Evolutionary conservation across 768 basidiomycete species (phyloP).

Genomic region (Calocybe cyanea): DNA sequence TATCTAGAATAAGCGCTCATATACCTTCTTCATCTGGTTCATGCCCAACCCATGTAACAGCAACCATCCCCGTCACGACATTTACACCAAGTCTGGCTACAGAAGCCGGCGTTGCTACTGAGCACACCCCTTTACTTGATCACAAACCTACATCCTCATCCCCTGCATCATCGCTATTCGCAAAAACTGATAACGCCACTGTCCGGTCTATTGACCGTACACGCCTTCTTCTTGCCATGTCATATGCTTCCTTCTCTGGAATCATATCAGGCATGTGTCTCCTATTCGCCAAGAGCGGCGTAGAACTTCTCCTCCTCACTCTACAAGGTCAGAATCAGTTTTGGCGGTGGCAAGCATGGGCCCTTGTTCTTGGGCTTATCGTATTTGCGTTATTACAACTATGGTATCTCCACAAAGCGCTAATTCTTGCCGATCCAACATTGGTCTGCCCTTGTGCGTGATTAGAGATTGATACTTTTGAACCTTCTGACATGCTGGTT

Average conservation of each 20-base stretch:
- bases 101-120: constrained; percentile 33
- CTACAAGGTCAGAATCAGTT: constrained; percentile 76
- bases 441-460: constrained; percentile 79
- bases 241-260: constrained; percentile 85
- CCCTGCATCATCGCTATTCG: constrained; percentile 21
- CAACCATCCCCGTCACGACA: constrained; percentile 22
- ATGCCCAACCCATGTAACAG: constrained; percentile 32
- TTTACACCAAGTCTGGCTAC: constrained; percentile 33
- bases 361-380: constrained; percentile 66
- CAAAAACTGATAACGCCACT: constrained; percentile 18
- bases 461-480: constrained; percentile 1
- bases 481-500: constrained; percentile 13
- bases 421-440: constrained; percentile 80
- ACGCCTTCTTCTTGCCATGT: constrained; percentile 66
- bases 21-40: constrained; percentile 25
- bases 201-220: constrained; percentile 37
- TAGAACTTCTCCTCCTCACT: constrained; percentile 82
- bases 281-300: constrained; percentile 90
- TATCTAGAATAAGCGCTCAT: constrained; percentile 18
- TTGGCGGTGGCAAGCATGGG: constrained; percentile 82
- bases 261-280: constrained; percentile 91
- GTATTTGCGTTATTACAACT: constrained; percentile 77
- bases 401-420: constrained; percentile 79
- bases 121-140: constrained; percentile 57
- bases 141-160: constrained; percentile 31